Base-by-base conservation (phyloP, 2,329 filamentous ascomycete species). In the Diplocarpon rosae region DNA sequence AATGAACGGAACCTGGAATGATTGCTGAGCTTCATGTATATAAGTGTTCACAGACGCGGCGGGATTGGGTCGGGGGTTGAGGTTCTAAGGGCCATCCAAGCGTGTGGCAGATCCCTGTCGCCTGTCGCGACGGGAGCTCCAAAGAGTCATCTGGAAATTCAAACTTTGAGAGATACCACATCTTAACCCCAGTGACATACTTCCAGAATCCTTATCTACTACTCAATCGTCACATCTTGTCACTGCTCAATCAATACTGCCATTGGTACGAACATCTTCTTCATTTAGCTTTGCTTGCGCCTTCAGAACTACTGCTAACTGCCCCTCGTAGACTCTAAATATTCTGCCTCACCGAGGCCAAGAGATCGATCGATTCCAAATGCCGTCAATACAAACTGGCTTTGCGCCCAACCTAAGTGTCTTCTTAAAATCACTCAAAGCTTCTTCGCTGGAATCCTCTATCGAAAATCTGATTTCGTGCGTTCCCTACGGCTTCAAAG, bases 401-500 rank as follows among this genome's bases (percentile, higher is more conserved):
- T 67, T 75, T 61, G 79, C 85, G 63, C 86, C 87, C 35, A 83
- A 80, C 55, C 69, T 95, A 52, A 76, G 80, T 37, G 83, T 81
- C 39, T 92, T 87, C 58, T 74, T 93, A 52, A 85, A 83, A 60
- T 82, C 83, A 11, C 72, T 94, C 51, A 90, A 86, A 62, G 74
- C 75, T 30, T 80, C 78, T 43, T 73, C 80, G 27, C 75, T 92
- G 43, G 88, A 95, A 55, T 77, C 82, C 34, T 89, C 86, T 8
- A 82, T 93, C 52, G 88, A 95, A 64, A 78, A 77, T 52, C 74
- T 94, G 50, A 80, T 90, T 56, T 85, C 85, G 87, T 93, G 51
- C 13, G 56, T 54, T 20, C 10, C 34, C 28, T 27, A 8, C 20
- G n/a, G 66, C 17, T n/a, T n/a, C n/a, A n/a, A 24, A 39, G 39